Conservation (phyloP, 208 protist genomes). For the Leishmania tropica region DNA sequence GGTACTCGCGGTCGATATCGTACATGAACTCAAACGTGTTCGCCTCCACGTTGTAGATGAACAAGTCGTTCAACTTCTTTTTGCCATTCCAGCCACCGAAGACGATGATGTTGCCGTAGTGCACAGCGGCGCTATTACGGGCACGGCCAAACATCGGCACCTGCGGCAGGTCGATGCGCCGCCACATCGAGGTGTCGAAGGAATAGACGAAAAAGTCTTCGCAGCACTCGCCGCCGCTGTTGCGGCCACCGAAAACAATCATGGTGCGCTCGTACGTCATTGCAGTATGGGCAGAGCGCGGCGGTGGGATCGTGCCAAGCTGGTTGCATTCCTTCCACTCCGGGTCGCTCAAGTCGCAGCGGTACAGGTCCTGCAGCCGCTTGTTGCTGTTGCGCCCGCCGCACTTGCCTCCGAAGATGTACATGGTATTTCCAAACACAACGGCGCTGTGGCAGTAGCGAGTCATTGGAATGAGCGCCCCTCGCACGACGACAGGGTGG, state of each 20-base stretch:
- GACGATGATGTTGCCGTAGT: slow-evolving; percentile 81
- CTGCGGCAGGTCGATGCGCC: slow-evolving; percentile 43
- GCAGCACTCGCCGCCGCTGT: slow-evolving; percentile 76
- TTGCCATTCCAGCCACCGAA: slow-evolving; percentile 91
- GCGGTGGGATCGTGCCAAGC: slow-evolving; percentile 48
- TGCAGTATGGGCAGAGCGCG: slow-evolving; percentile 84
- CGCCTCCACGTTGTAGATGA: slow-evolving; percentile 82
- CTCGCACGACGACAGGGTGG: slow-evolving; percentile 12
- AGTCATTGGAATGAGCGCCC: slow-evolving; percentile 38
- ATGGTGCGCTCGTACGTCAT: slow-evolving; percentile 85
- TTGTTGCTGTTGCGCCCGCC: slow-evolving; percentile 89
- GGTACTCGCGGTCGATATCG: slow-evolving; percentile 69
- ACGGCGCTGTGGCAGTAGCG: slow-evolving; percentile 90
- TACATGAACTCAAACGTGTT: slow-evolving; percentile 65
- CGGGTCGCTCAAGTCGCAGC: slow-evolving; percentile 38
- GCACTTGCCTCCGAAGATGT: slow-evolving; percentile 91
- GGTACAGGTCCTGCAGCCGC: slow-evolving; percentile 74
- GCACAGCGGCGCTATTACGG: slow-evolving; percentile 86
- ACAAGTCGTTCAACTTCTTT: slow-evolving; percentile 90
- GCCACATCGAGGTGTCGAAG: slow-evolving; percentile 82
- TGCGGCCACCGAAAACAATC: slow-evolving; percentile 89
- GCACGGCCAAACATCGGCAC: slow-evolving; percentile 72
- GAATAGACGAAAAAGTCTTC: slow-evolving; percentile 86
- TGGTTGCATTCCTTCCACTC: slow-evolving; percentile 60
- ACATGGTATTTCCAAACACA: slow-evolving; percentile 75